Percentiles rank a stretch among this genome's conserved stretches.
phyloP scores from a whole-genome alignment of 176 grass and related monocot species.

The Areca catechu region DNA sequence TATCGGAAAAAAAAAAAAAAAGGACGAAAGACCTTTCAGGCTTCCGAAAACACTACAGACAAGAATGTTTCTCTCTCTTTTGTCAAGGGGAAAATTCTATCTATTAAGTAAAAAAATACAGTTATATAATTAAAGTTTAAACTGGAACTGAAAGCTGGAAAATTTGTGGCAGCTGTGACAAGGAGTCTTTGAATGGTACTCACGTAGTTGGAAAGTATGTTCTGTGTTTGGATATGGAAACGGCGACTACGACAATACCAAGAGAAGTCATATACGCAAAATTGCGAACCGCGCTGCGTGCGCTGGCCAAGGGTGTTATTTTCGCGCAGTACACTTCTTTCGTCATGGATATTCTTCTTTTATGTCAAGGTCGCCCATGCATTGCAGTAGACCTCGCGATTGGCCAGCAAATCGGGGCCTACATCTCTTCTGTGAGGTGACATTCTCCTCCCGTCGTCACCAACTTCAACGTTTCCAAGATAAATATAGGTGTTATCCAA shows the following conservation, averaged over 20 bases:
- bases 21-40: too few relatives aligned
- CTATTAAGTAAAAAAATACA: too few relatives aligned
- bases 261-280: background rate
- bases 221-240: background rate
- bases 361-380: background rate
- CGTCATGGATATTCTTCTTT: background rate
- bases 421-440: background rate
- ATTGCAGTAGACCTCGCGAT: conserved; percentile 13
- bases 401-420: background rate
- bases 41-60: too few relatives aligned
- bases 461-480: too few relatives aligned
- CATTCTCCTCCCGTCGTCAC: too few relatives aligned
- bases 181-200: conserved; percentile 8
- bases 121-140: too few relatives aligned
- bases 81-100: too few relatives aligned
- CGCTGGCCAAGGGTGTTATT: conserved; percentile 1
- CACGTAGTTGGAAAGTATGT: conserved; percentile 6
- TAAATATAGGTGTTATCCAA: too few relatives aligned
- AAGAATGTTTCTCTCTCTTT: too few relatives aligned
- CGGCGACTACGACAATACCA: background rate
- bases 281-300: background rate
- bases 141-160: too few relatives aligned
- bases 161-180: background rate
- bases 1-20: too few relatives aligned
- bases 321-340: conserved; percentile 5